Evolutionary conservation across 345 rosid species (phyloP).

Genomic region (Brassica cretica): DNA sequence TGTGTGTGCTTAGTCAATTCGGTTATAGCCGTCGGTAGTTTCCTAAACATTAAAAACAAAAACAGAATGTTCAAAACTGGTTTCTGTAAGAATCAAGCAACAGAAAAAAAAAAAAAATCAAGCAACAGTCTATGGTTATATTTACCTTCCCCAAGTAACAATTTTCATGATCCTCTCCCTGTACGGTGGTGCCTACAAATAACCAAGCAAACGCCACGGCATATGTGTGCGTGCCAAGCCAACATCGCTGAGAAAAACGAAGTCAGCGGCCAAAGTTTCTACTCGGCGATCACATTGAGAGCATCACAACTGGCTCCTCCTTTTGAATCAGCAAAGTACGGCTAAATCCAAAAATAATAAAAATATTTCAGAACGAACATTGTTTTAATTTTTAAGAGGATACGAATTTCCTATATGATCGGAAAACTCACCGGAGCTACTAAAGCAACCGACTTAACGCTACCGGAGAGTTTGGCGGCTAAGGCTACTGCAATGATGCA

Average conservation of each 20-base stretch:
- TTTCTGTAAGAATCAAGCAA: neutral
- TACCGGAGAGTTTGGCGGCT: constrained; percentile 52
- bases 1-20: constrained; percentile 76
- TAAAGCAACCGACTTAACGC: constrained; percentile 58
- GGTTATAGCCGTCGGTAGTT: constrained; percentile 41
- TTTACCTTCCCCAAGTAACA: constrained; percentile 53
- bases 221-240: constrained; percentile 81
- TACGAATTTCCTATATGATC: too few species aligned
- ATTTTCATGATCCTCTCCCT: constrained; percentile 66
- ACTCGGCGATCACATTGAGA: constrained; percentile 57
- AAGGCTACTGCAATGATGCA: constrained; percentile 63
- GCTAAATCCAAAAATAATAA: constrained; percentile 38
- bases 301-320: constrained; percentile 48
- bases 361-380: neutral
- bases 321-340: constrained; percentile 43
- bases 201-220: constrained; percentile 64
- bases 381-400: neutral
- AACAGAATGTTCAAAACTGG: neutral
- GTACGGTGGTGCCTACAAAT: constrained; percentile 61
- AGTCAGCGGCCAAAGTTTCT: constrained; percentile 74
- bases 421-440: constrained; percentile 60
- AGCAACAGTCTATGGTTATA: neutral
- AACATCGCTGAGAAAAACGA: constrained; percentile 58
- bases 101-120: too few species aligned
- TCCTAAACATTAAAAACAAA: constrained; percentile 37